These are phyloP conservation scores for Thymus quinquecostatus DNA, from an alignment of 257 asterid genomes.

Conservation along the genomic window DNA sequence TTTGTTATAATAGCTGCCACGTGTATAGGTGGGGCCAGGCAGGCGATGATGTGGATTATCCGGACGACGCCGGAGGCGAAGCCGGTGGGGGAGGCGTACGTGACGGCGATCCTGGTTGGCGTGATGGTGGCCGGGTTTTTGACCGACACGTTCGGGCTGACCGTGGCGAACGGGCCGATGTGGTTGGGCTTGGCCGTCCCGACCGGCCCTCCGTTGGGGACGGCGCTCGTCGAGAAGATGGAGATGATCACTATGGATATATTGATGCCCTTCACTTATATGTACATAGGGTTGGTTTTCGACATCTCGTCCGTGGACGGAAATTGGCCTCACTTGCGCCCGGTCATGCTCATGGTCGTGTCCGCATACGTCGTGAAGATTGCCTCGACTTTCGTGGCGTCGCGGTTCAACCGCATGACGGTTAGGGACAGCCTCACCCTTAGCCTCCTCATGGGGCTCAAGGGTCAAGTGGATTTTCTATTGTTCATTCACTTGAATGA, in stretches of 20 bases:
- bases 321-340: slow-evolving; percentile 55
- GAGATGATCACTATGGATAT: slow-evolving; percentile 60
- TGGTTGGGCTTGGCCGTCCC: slow-evolving; percentile 91
- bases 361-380: slow-evolving; percentile 42
- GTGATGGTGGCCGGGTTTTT: slow-evolving; percentile 58
- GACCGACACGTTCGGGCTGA: slow-evolving; percentile 59
- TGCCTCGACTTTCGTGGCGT: slow-evolving; percentile 38
- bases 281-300: slow-evolving; percentile 55
- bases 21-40: slow-evolving; percentile 47
- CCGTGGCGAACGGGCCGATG: slow-evolving; percentile 69
- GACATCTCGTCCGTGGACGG: slow-evolving; percentile 44
- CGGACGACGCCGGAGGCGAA: slow-evolving; percentile 66
- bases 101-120: slow-evolving; percentile 50
- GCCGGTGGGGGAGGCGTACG: slow-evolving; percentile 60
- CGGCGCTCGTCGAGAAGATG: slow-evolving; percentile 63
- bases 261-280: slow-evolving; percentile 63
- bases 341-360: slow-evolving; percentile 50
- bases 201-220: slow-evolving; percentile 78
- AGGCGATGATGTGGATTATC: slow-evolving; percentile 62
- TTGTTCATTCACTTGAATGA: slow-evolving; percentile 67
- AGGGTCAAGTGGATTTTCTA: slow-evolving; percentile 77
- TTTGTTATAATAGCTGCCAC: slow-evolving; percentile 21
- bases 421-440: slow-evolving; percentile 69
- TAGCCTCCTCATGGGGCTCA: slow-evolving; percentile 55
- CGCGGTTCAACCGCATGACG: slow-evolving; percentile 49